Conservation (phyloP, 345 rosid species). For the Sonneratia alba region DNA sequence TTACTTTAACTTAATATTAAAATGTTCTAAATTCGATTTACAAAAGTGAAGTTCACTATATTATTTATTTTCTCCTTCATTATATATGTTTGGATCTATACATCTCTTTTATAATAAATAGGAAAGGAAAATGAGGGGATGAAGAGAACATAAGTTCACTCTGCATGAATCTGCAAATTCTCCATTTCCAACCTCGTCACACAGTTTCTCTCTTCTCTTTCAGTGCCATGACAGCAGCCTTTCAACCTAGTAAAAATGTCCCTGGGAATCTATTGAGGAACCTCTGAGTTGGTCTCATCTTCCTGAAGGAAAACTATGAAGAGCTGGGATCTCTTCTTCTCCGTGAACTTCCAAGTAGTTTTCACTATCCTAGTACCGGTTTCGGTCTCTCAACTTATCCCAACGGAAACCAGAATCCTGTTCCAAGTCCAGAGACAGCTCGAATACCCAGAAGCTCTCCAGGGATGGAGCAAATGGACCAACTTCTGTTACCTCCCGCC, state of each 20-base stretch:
- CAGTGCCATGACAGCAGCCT: not conserved
- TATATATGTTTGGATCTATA: too few relatives aligned
- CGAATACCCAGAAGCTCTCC: slow-evolving; percentile 62
- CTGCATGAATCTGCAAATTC: not conserved
- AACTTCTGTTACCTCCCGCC: slow-evolving; percentile 60
- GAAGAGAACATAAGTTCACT: too few relatives aligned
- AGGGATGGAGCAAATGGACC: slow-evolving; percentile 65
- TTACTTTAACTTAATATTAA: too few relatives aligned
- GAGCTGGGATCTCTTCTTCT: slow-evolving; percentile 5
- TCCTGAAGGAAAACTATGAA: not conserved
- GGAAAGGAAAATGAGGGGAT: too few relatives aligned
- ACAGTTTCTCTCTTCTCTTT: not conserved
- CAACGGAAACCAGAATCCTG: slow-evolving; percentile 44
- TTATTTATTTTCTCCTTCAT: too few relatives aligned
- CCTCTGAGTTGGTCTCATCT: slow-evolving; percentile 3
- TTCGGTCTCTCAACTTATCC: slow-evolving; percentile 40
- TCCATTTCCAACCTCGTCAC: not conserved
- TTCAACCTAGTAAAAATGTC: not conserved
- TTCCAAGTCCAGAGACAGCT: slow-evolving; percentile 53
- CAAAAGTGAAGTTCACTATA: too few relatives aligned
- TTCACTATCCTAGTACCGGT: slow-evolving; percentile 18
- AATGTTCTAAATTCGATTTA: too few relatives aligned
- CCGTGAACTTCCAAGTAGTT: slow-evolving; percentile 14
- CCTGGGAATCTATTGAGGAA: not conserved
- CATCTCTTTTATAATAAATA: too few relatives aligned